phyloP scores from a whole-genome alignment of 2,329 filamentous ascomycete species.

The Spiromastix sp. region DNA sequence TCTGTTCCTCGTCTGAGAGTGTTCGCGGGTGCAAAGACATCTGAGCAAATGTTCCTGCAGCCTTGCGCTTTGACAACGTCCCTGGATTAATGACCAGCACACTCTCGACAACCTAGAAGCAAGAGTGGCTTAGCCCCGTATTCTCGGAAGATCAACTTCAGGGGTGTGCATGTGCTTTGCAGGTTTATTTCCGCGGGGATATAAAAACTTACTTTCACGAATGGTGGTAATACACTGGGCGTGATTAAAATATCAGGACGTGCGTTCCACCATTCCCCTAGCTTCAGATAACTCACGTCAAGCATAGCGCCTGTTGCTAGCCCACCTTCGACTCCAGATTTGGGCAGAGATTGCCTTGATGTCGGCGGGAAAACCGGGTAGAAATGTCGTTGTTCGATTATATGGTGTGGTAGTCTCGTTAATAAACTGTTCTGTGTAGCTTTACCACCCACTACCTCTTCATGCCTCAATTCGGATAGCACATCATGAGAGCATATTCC shows the following conservation, averaged over 20 bases:
- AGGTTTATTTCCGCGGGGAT: too few species aligned
- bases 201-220: slow-evolving; percentile 60
- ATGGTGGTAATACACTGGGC: slow-evolving; percentile 73
- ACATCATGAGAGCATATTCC: slow-evolving; percentile 77
- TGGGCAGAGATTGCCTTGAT: slow-evolving; percentile 56
- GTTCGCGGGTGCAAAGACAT: slow-evolving; percentile 62
- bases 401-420: slow-evolving; percentile 60
- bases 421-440: slow-evolving; percentile 51
- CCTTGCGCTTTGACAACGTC: slow-evolving; percentile 70
- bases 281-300: slow-evolving; percentile 73
- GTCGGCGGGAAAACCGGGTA: slow-evolving; percentile 80
- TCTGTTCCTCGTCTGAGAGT: slow-evolving; percentile 48
- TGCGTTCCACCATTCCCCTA: slow-evolving; percentile 83
- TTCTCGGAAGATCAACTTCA: too few species aligned
- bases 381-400: slow-evolving; percentile 86
- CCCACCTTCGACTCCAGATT: slow-evolving; percentile 50
- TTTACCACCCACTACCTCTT: slow-evolving; percentile 55
- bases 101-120: slow-evolving; percentile 68
- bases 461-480: slow-evolving; percentile 67
- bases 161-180: too few species aligned
- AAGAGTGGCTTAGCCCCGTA: not conserved
- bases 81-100: slow-evolving; percentile 89
- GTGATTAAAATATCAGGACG: slow-evolving; percentile 74
- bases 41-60: slow-evolving; percentile 74
- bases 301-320: slow-evolving; percentile 64